phyloP scores from a whole-genome alignment of 768 basidiomycete species.

The Amanita muscaria region DNA sequence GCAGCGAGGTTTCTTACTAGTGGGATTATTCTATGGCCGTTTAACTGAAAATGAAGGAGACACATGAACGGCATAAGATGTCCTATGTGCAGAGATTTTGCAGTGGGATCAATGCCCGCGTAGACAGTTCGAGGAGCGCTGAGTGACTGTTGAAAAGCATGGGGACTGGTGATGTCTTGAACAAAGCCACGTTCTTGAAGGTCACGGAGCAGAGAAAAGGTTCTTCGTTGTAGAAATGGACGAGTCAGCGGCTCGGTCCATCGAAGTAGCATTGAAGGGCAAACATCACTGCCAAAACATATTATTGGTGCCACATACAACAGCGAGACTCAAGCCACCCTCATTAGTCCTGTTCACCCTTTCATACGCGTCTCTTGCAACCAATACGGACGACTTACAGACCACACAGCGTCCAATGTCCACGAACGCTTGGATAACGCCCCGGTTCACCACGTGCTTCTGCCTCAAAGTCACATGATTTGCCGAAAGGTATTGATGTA shows the following conservation, averaged over 20 bases:
- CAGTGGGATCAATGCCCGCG: constrained; percentile 89
- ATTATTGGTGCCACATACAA: constrained; percentile 17
- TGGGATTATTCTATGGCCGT: constrained; percentile 77
- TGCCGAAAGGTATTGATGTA: constrained; percentile 15
- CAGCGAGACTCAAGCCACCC: too few relatives aligned
- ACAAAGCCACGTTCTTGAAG: constrained; percentile 38
- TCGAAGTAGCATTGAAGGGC: too few relatives aligned
- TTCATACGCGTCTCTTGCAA: too few relatives aligned
- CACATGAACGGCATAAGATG: constrained; percentile 86
- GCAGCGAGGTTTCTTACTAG: constrained; percentile 52
- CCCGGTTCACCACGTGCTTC: background rate
- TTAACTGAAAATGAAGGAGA: constrained; percentile 78
- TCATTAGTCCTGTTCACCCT: too few relatives aligned
- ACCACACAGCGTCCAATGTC: too few relatives aligned
- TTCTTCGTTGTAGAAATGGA: background rate
- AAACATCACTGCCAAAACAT: too few relatives aligned
- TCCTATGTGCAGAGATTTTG: constrained; percentile 83
- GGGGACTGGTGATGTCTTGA: constrained; percentile 41
- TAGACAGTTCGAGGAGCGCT: constrained; percentile 53
- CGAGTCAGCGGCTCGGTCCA: background rate
- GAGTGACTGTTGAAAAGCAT: constrained; percentile 31
- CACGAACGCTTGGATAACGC: background rate
- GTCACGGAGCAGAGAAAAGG: constrained; percentile 25
- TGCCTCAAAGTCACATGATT: background rate
- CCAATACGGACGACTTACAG: background rate